phyloP scores from a whole-genome alignment of 73 alveolate genomes.

The Paramecium primaurelia region DNA sequence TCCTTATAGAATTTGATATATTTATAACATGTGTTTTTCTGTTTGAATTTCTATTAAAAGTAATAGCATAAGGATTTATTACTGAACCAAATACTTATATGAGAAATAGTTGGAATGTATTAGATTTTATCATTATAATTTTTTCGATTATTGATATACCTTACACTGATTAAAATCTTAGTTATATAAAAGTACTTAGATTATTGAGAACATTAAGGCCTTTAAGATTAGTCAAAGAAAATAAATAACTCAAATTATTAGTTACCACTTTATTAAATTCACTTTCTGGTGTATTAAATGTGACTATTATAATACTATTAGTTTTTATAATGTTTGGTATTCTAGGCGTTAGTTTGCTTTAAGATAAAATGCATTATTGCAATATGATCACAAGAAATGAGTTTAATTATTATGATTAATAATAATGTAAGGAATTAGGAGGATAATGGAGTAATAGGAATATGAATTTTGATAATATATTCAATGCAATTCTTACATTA shows the following conservation, averaged over 20 bases:
- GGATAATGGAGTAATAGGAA: conserved; percentile 67
- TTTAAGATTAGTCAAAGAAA: conserved; percentile 82
- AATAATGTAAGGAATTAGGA: neutral
- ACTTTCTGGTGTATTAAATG: conserved; percentile 79
- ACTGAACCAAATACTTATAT: conserved; percentile 82
- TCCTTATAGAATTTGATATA: conserved; percentile 65
- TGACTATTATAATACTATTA: conserved; percentile 70
- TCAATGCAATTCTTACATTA: conserved; percentile 80
- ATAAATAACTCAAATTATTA: conserved; percentile 80
- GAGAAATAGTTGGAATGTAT: conserved; percentile 89
- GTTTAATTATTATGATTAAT: neutral
- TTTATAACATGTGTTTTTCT: conserved; percentile 79
- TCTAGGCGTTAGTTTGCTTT: conserved; percentile 71
- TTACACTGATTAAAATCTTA: conserved; percentile 64
- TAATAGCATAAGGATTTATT: conserved; percentile 88
- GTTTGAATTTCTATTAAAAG: conserved; percentile 80
- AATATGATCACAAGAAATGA: neutral
- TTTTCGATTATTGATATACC: conserved; percentile 83
- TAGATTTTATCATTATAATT: conserved; percentile 91
- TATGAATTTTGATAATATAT: conserved; percentile 84
- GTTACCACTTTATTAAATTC: conserved; percentile 88
- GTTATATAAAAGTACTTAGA: conserved; percentile 83
- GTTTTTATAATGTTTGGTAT: conserved; percentile 80
- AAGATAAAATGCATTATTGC: conserved; percentile 77
- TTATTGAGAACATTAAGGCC: conserved; percentile 91